Base-by-base conservation (phyloP, 2,329 filamentous ascomycete genomes). In the Paecilomyces niveus region DNA sequence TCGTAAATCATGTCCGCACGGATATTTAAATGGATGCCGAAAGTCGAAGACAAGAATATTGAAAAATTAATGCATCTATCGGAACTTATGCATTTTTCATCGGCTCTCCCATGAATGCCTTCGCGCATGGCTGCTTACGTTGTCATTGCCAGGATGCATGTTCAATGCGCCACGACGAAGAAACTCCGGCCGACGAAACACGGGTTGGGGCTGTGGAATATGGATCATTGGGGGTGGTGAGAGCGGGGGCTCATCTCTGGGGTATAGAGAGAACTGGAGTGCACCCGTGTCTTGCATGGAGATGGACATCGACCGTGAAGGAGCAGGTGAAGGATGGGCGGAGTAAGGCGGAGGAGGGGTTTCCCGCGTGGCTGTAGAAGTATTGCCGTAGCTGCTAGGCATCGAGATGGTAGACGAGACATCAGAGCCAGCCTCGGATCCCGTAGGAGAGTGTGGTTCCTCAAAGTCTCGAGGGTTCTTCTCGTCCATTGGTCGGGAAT, bases 281-380 rank as follows among this genome's bases (percentile, higher is more conserved):
- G 55, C 39, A 18, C 57, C 62, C 3, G 59, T 60, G 45, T 57
- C 49, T 9, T 58, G 61, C 9, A 69, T 66, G 9, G 71, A 71
- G 0, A 71, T 59, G 32, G 73, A 74, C 57, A 71, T 68, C 9
- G 72, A 69, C 52, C 68, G 65, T 2, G 73, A 71, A 15, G 69
- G 68, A 21, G 66, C 59, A 13, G 69, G 61, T 49, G 70, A 70
- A 2, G 62, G 66, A 26, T 66, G 67, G 1, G 71, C 66, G 1
- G 74, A 76, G 56, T 77, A 77, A 8, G 75, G 73, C 31, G 75
- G 75, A 3, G 75, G 75, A 1, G 74, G 75, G 0, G 75, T 76
- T 35, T 76, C 74, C 15, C 73, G 64, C 4, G 75, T 77, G 8
- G 74, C 75, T 2, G 75, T 77, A 0, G 75, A 77, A 2, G 75